A percentile compares a stretch with the other conserved stretches of the same genome.
Evolutionary conservation across 768 basidiomycete species (phyloP).

Genomic region (Russula abietina): DNA sequence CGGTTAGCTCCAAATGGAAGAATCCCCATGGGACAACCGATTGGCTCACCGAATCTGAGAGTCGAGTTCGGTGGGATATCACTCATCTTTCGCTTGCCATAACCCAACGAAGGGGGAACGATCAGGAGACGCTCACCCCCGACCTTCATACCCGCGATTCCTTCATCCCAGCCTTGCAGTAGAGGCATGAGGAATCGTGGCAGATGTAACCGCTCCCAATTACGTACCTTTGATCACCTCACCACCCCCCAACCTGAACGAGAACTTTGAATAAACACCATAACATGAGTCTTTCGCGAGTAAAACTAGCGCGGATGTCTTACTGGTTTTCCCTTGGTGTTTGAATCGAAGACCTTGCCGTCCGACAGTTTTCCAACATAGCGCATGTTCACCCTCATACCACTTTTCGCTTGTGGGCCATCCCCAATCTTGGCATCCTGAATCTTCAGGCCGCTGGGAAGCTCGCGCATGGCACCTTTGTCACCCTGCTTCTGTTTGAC

Average conservation of each 20-base stretch:
- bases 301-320: constrained; percentile 28
- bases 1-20: constrained; percentile 10
- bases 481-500: constrained; percentile 32
- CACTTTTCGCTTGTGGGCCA: constrained; percentile 83
- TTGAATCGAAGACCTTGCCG: constrained; percentile 73
- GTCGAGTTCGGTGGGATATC: constrained; percentile 78
- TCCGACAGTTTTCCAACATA: constrained; percentile 87
- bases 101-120: constrained; percentile 64
- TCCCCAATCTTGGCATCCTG: constrained; percentile 72
- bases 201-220: constrained; percentile 8
- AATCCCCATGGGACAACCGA: not conserved
- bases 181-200: not conserved
- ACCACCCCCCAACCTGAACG: constrained; percentile 74
- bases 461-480: constrained; percentile 35
- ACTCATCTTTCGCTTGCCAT: constrained; percentile 57
- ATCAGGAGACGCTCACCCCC: constrained; percentile 81
- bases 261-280: constrained; percentile 42
- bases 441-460: constrained; percentile 70
- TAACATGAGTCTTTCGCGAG: constrained; percentile 14
- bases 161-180: constrained; percentile 77
- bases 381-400: constrained; percentile 76
- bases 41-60: constrained; percentile 65
- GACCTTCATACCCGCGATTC: constrained; percentile 86
- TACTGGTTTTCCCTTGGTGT: constrained; percentile 82
- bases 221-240: constrained; percentile 84